Conservation (phyloP, 306 rosid species). For the Mimosa bimucronata region DNA sequence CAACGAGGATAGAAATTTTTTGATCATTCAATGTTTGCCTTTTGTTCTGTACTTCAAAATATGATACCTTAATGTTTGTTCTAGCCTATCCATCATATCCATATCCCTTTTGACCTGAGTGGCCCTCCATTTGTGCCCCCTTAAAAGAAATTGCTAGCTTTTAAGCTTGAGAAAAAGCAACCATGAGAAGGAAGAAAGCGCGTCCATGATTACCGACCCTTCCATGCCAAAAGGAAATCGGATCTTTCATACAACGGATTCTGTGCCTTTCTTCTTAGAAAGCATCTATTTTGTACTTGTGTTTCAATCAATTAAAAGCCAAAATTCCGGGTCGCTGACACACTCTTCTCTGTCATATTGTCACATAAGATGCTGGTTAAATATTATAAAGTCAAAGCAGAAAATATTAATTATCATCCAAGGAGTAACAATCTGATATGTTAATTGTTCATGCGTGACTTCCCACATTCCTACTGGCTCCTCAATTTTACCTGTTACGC, state of each 20-base stretch:
- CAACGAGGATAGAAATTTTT: slow-evolving; percentile 21
- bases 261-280: slow-evolving; percentile 42
- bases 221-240: slow-evolving; percentile 15
- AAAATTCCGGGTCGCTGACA: slow-evolving; percentile 28
- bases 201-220: slow-evolving; percentile 44
- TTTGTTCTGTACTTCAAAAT: slow-evolving; percentile 14
- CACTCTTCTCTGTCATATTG: slow-evolving; percentile 40
- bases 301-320: slow-evolving; percentile 40
- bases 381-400: neutral
- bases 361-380: slow-evolving; percentile 10
- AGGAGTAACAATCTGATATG: neutral
- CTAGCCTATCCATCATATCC: slow-evolving; percentile 20
- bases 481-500: neutral
- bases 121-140: slow-evolving; percentile 6
- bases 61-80: slow-evolving; percentile 42
- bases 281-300: neutral
- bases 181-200: slow-evolving; percentile 48
- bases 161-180: slow-evolving; percentile 34
- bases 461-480: neutral
- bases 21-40: slow-evolving; percentile 7
- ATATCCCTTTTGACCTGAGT: slow-evolving; percentile 43
- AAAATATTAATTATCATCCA: neutral
- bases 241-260: slow-evolving; percentile 33
- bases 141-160: neutral
- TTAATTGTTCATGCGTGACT: neutral